Percentiles rank a stretch among this genome's conserved stretches.
phyloP scores from a whole-genome alignment of 2,329 filamentous ascomycete species.

The Cladorrhinum sp. region DNA sequence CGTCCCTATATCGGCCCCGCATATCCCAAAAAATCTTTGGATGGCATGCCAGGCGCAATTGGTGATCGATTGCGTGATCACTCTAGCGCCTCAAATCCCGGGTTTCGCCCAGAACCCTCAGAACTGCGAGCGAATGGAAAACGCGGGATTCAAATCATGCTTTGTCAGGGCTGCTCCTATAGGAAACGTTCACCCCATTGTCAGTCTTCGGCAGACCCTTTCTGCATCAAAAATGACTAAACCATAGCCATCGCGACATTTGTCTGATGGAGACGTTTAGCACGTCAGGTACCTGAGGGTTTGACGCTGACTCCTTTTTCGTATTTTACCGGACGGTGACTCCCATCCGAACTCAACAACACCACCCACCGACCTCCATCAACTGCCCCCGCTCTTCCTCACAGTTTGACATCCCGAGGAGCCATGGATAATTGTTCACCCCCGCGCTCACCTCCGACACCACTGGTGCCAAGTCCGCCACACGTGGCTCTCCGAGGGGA shows the following conservation, averaged over 20 bases:
- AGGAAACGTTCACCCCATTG: neutral
- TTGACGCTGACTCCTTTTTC: neutral
- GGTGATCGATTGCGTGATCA: slow-evolving; percentile 35
- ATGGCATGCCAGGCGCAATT: slow-evolving; percentile 18
- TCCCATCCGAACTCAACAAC: neutral
- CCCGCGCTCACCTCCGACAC: neutral
- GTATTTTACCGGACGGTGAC: neutral
- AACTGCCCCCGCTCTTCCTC: neutral
- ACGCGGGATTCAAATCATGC: slow-evolving; percentile 26
- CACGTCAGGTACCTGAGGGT: neutral
- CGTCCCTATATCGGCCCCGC: slow-evolving; percentile 29
- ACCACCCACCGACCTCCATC: neutral
- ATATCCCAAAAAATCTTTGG: slow-evolving; percentile 26
- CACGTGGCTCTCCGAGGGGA: slow-evolving; percentile 3
- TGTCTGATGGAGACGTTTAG: neutral
- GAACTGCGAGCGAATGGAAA: slow-evolving; percentile 25
- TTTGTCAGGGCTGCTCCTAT: slow-evolving; percentile 23
- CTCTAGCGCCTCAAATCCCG: slow-evolving; percentile 29
- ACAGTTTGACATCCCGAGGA: neutral
- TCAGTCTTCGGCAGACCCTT: neutral
- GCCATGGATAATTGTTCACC: neutral
- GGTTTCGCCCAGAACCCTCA: slow-evolving; percentile 24
- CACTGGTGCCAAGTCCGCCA: slow-evolving; percentile 8
- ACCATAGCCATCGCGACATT: neutral
- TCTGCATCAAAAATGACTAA: neutral